Evolutionary conservation across 192 early-diverging fungal species (phyloP).

Genomic region (Umbelopsis vinacea): DNA sequence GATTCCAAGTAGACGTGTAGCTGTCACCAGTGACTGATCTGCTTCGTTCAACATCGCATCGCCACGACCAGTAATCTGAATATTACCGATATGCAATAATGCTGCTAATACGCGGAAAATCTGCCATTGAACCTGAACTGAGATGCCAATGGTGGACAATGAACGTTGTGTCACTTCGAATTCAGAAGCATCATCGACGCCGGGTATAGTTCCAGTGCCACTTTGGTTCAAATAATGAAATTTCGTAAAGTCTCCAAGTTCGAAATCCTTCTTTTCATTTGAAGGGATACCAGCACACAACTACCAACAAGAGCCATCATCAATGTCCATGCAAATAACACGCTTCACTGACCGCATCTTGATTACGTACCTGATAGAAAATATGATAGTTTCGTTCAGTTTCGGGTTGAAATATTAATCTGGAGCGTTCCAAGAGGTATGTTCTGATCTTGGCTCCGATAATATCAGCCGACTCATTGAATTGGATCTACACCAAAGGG

Average conservation of each 20-base stretch:
- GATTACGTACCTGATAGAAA: slow-evolving; percentile 83
- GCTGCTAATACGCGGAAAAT: slow-evolving; percentile 94
- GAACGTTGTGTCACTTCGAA: slow-evolving; percentile 87
- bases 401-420: slow-evolving; percentile 92
- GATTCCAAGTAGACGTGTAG: slow-evolving; percentile 79
- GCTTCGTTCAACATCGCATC: slow-evolving; percentile 78
- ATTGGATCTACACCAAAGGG: slow-evolving; percentile 67
- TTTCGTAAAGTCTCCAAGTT: slow-evolving; percentile 68
- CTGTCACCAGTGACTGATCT: slow-evolving; percentile 72
- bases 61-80: slow-evolving; percentile 77
- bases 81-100: slow-evolving; percentile 95
- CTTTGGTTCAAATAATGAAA: slow-evolving; percentile 94
- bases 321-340: neutral
- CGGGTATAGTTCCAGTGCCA: slow-evolving; percentile 74
- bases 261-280: slow-evolving; percentile 80
- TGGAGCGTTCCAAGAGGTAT: slow-evolving; percentile 95
- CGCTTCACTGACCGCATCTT: too few relatives aligned
- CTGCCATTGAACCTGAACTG: slow-evolving; percentile 77
- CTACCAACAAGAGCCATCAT: slow-evolving; percentile 26
- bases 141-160: slow-evolving; percentile 85
- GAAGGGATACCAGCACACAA: slow-evolving; percentile 90
- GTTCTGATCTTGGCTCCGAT: slow-evolving; percentile 94
- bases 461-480: slow-evolving; percentile 83
- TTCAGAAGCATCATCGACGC: slow-evolving; percentile 92
- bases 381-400: slow-evolving; percentile 99